phyloP scores from a whole-genome alignment of 139 green algal species.

The Tetraselmis chui region DNA sequence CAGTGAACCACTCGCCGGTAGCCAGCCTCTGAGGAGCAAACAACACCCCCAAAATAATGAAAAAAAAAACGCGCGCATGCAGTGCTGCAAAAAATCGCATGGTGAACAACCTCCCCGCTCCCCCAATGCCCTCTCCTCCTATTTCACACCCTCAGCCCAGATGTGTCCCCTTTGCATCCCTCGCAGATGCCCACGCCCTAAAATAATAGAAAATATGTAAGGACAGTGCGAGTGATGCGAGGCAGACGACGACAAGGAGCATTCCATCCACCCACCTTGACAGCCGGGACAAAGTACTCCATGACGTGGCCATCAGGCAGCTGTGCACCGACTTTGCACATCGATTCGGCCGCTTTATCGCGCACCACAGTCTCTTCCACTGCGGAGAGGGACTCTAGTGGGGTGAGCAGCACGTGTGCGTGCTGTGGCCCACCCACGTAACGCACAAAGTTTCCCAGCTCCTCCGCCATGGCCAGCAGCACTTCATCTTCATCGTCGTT shows the following conservation, averaged over 20 bases:
- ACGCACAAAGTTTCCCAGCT: constrained; percentile 91
- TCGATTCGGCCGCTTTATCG: constrained; percentile 84
- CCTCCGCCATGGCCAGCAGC: constrained; percentile 91
- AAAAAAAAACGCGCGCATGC: too few relatives aligned
- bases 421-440: constrained; percentile 82
- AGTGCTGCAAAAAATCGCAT: too few relatives aligned
- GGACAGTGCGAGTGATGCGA: background rate
- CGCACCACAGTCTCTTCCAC: constrained; percentile 98
- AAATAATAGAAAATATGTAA: too few relatives aligned
- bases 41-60: too few relatives aligned
- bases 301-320: constrained; percentile 58
- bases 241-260: background rate
- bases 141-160: too few relatives aligned
- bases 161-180: too few relatives aligned
- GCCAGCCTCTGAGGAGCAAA: constrained; percentile 70
- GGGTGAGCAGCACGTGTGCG: constrained; percentile 72
- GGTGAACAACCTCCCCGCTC: too few relatives aligned
- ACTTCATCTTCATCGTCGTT: constrained; percentile 98
- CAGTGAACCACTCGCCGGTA: constrained; percentile 93
- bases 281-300: constrained; percentile 74
- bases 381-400: constrained; percentile 86
- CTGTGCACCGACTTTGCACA: constrained; percentile 68
- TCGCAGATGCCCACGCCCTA: too few relatives aligned
- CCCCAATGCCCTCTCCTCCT: too few relatives aligned
- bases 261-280: constrained; percentile 67